Percentiles rank a stretch among this genome's conserved stretches.
Evolutionary conservation across 1,284 basidiomycete species (phyloP).

Genomic region (Moniliophthora roreri): DNA sequence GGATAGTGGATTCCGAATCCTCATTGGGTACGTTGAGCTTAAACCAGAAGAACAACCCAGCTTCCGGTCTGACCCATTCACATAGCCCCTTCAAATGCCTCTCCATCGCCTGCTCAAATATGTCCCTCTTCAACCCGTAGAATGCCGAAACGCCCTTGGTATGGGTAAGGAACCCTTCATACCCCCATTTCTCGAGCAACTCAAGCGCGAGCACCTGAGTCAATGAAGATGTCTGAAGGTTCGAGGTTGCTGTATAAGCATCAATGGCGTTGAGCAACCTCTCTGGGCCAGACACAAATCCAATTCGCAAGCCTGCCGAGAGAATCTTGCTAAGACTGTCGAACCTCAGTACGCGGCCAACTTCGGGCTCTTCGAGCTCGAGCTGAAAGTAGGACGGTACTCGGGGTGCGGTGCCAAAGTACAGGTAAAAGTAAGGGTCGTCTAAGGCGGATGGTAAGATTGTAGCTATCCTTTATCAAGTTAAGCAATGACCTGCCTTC

Average conservation of each 20-base stretch:
- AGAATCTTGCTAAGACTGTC: conserved; percentile 90
- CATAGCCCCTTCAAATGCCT: conserved; percentile 62
- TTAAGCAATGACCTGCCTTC: conserved; percentile 56
- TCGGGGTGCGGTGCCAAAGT: conserved; percentile 64
- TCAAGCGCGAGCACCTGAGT: conserved; percentile 76
- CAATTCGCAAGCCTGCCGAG: conserved; percentile 79
- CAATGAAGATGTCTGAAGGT: conserved; percentile 78
- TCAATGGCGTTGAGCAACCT: conserved; percentile 76
- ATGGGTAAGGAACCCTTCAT: conserved; percentile 78
- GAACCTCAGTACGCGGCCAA: conserved; percentile 82
- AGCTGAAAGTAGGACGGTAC: conserved; percentile 80
- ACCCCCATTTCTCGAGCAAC: conserved; percentile 78
- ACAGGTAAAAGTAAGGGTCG: conserved; percentile 79
- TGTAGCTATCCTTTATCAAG: not conserved
- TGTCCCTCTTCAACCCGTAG: conserved; percentile 77
- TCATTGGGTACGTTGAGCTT: conserved; percentile 57
- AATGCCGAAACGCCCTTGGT: conserved; percentile 72
- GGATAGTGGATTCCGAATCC: conserved; percentile 80
- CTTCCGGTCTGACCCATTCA: conserved; percentile 83
- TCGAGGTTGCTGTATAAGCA: conserved; percentile 62
- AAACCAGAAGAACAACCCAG: conserved; percentile 93
- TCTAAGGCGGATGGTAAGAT: conserved; percentile 39
- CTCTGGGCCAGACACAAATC: conserved; percentile 82
- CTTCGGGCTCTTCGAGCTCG: conserved; percentile 57
- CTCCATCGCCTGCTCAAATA: conserved; percentile 77